A percentile compares a stretch with the other conserved stretches of the same genome.
Evolutionary conservation across 331 rosid genomes (phyloP).

Genomic region (Ulmus americana): DNA sequence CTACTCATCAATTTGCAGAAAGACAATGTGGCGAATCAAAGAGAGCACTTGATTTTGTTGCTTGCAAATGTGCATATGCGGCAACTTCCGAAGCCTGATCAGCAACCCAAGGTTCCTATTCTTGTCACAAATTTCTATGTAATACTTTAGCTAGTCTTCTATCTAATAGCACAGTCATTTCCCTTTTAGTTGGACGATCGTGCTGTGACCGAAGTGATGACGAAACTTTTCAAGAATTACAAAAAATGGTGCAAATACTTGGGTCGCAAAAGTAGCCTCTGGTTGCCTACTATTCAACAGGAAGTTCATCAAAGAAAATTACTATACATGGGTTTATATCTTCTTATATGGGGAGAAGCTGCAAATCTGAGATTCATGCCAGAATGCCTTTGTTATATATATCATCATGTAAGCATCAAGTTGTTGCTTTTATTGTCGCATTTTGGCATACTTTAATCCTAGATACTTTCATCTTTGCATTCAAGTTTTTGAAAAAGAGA

Average conservation of each 20-base stretch:
- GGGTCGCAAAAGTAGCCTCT: conserved; percentile 96
- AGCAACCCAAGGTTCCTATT: conserved; percentile 57
- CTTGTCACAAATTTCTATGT: conserved; percentile 18
- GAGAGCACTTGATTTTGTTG: conserved; percentile 93
- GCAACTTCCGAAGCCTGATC: conserved; percentile 57
- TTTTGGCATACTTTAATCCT: too few relatives aligned
- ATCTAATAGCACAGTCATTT: conserved; percentile 16
- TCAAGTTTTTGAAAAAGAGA: too few relatives aligned
- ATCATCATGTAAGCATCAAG: conserved; percentile 71
- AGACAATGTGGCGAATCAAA: conserved; percentile 84
- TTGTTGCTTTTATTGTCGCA: not conserved
- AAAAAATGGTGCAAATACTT: conserved; percentile 90
- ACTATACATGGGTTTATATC: conserved; percentile 89
- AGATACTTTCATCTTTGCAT: too few relatives aligned
- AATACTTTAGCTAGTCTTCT: conserved; percentile 13
- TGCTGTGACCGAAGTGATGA: conserved; percentile 78
- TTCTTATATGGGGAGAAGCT: conserved; percentile 99
- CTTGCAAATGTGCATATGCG: conserved; percentile 88
- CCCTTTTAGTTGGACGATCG: conserved; percentile 68
- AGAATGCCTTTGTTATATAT: conserved; percentile 94
- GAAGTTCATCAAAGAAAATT: conserved; percentile 90
- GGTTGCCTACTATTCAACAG: conserved; percentile 94
- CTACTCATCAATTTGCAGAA: conserved; percentile 45
- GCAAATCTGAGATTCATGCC: conserved; percentile 99
- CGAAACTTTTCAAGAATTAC: conserved; percentile 85